Conservation (phyloP, 176 grass and related monocot species). For the Oryza nivara region DNA sequence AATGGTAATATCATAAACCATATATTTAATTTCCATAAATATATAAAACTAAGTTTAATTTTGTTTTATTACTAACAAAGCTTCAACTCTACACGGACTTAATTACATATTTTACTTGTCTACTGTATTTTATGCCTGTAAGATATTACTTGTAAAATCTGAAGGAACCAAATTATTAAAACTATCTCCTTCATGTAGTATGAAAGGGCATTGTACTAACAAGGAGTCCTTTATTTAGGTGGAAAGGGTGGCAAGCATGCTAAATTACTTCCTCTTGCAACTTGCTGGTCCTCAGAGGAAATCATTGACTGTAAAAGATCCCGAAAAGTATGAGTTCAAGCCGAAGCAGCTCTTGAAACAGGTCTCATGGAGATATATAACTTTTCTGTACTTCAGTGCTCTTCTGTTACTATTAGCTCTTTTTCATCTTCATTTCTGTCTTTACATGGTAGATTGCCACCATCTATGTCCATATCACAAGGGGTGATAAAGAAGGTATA, state of each 20-base stretch:
- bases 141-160: slow-evolving; percentile 25
- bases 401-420: slow-evolving; percentile 28
- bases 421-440: slow-evolving; percentile 21
- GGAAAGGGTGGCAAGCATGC: slow-evolving; percentile 95
- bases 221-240: slow-evolving; percentile 61
- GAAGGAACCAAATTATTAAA: neutral
- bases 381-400: neutral
- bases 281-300: slow-evolving; percentile 95
- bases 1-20: slow-evolving; percentile 65
- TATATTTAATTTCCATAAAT: slow-evolving; percentile 2
- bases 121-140: neutral
- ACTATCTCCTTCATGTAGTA: neutral
- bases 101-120: neutral
- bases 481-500: slow-evolving; percentile 81
- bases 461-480: slow-evolving; percentile 97
- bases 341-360: slow-evolving; percentile 95
- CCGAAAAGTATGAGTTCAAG: slow-evolving; percentile 97
- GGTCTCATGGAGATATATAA: slow-evolving; percentile 39
- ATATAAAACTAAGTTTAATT: neutral
- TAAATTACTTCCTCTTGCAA: slow-evolving; percentile 99
- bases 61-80: neutral
- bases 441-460: slow-evolving; percentile 70
- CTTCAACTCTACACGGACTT: neutral
- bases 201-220: neutral
- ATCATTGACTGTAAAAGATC: slow-evolving; percentile 99